Evolutionary conservation across 345 rosid species (phyloP).

Genomic region (Durio zibethinus): DNA sequence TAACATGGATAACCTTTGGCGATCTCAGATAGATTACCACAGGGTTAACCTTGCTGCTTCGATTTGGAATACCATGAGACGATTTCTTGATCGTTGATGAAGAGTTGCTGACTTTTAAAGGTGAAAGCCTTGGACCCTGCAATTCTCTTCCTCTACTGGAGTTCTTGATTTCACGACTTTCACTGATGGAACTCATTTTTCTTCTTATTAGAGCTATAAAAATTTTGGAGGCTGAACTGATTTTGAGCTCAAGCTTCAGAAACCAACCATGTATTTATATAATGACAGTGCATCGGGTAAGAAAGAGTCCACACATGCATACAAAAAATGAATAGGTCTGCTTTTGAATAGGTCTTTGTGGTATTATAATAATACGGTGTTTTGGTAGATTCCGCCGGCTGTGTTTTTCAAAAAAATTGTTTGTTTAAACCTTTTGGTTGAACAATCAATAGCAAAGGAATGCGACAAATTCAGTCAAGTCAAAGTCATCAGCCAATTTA

Average conservation of each 20-base stretch:
- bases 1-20: slow-evolving; percentile 43
- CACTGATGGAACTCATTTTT: neutral
- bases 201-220: neutral
- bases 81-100: slow-evolving; percentile 18
- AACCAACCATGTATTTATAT: neutral
- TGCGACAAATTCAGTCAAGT: neutral
- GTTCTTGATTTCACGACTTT: neutral
- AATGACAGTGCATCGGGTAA: neutral
- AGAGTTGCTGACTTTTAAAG: neutral
- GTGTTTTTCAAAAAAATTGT: neutral
- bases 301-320: neutral
- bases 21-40: slow-evolving; percentile 37
- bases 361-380: neutral
- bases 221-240: neutral
- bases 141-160: neutral
- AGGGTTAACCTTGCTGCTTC: slow-evolving; percentile 16
- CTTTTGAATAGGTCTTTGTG: neutral
- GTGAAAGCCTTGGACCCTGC: slow-evolving; percentile 6
- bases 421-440: neutral
- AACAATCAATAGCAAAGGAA: neutral
- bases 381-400: slow-evolving; percentile 2
- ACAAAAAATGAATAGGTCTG: neutral
- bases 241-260: neutral
- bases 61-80: neutral
- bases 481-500: neutral